A percentile compares a stretch with the other conserved stretches of the same genome.
Conservation (phyloP, 768 basidiomycete species). For the Suillus occidentalis region DNA sequence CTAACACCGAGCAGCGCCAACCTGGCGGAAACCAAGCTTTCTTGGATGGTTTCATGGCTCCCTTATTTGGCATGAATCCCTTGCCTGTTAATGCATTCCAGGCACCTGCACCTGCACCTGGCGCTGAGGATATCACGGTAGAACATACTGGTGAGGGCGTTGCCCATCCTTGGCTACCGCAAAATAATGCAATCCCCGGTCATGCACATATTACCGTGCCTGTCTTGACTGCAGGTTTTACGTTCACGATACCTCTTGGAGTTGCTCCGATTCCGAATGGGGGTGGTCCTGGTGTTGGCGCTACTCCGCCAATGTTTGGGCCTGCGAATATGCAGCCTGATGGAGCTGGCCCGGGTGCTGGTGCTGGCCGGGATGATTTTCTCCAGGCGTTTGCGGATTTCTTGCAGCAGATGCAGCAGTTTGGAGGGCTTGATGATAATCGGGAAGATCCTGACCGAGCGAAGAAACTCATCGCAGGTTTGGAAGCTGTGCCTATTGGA, state of each 20-base stretch:
- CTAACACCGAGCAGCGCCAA: conserved; percentile 21
- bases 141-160: conserved; percentile 32
- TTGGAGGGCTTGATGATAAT: conserved; percentile 33
- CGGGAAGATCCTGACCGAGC: conserved; percentile 70
- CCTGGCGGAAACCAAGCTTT: conserved; percentile 8
- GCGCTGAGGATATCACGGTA: conserved; percentile 15
- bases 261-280: conserved; percentile 17
- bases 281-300: conserved; percentile 1
- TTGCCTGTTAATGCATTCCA: no score
- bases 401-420: conserved; percentile 23
- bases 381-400: conserved; percentile 28
- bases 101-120: conserved; percentile 7
- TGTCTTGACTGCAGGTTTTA: conserved; percentile 31
- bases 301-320: conserved; percentile 9
- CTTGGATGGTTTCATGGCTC: conserved; percentile 21
- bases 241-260: conserved; percentile 36
- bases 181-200: conserved; percentile 25
- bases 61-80: conserved; percentile 25
- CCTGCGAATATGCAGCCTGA: not conserved
- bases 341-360: not conserved
- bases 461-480: conserved; percentile 55
- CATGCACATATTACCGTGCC: conserved; percentile 22
- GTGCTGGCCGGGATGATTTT: conserved; percentile 20
- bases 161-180: conserved; percentile 18
- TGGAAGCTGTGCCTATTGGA: conserved; percentile 68